Evolutionary conservation across 257 asterid species (phyloP).

Genomic region (Primulina tabacum): DNA sequence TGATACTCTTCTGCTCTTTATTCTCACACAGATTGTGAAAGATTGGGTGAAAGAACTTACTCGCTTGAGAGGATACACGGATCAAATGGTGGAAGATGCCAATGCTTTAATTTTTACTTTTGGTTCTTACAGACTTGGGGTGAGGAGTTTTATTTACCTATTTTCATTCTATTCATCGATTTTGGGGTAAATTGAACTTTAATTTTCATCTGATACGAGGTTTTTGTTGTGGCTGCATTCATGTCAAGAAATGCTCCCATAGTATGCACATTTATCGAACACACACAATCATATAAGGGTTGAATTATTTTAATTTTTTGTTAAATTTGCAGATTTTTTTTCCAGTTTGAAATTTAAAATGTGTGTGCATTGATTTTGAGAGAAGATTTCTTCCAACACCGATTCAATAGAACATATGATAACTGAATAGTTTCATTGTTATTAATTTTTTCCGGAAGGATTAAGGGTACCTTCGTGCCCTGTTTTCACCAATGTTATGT

Average conservation of each 20-base stretch:
- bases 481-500: constrained; percentile 1
- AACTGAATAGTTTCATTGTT: background rate
- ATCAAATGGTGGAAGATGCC: constrained; percentile 86
- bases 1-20: background rate
- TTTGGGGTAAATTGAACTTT: background rate
- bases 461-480: background rate
- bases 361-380: background rate
- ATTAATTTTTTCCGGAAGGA: background rate
- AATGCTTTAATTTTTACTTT: constrained; percentile 81
- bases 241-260: constrained; percentile 9
- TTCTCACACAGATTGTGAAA: constrained; percentile 44
- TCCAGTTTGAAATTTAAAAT: background rate
- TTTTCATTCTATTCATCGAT: background rate
- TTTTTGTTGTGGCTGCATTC: constrained; percentile 7
- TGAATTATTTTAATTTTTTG: background rate
- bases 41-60: constrained; percentile 70
- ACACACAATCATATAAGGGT: background rate
- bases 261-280: background rate
- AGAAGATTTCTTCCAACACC: background rate
- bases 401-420: background rate
- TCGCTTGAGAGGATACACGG: constrained; percentile 61
- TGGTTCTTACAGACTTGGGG: constrained; percentile 97
- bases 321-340: background rate
- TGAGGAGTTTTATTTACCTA: constrained; percentile 33
- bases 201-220: background rate